A percentile compares a stretch with the other conserved stretches of the same genome.
Evolutionary conservation across 768 basidiomycete genomes (phyloP).

Genomic region (Wakefieldia striispora): DNA sequence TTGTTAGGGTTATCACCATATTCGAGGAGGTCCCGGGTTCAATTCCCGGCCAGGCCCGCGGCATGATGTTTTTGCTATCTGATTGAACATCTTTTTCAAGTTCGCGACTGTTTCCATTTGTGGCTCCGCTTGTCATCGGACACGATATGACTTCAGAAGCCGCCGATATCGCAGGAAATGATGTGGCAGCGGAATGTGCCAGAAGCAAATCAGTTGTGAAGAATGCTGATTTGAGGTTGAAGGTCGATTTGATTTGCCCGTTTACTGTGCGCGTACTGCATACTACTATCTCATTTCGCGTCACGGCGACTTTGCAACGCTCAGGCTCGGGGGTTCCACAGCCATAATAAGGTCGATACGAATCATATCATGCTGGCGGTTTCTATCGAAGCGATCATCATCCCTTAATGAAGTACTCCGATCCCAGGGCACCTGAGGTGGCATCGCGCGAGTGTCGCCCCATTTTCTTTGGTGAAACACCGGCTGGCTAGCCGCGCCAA

Average conservation of each 20-base stretch:
- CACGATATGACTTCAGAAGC: conserved; percentile 21
- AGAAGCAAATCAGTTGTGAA: conserved; percentile 12
- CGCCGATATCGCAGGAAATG: conserved; percentile 29
- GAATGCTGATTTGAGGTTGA: conserved; percentile 1
- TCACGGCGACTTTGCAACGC: conserved; percentile 36
- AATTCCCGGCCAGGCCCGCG: conserved; percentile 75
- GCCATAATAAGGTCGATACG: conserved; percentile 30
- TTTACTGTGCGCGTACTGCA: conserved; percentile 1
- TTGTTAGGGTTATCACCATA: conserved; percentile 46
- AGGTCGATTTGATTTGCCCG: conserved; percentile 24
- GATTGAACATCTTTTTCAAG: background rate
- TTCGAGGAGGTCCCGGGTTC: conserved; percentile 83
- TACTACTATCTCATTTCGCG: conserved; percentile 40
- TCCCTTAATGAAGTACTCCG: conserved; percentile 10
- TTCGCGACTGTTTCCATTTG: background rate
- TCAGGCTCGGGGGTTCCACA: conserved; percentile 23
- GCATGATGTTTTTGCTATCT: conserved; percentile 7
- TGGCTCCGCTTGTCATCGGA: conserved; percentile 3
- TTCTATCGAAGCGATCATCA: conserved; percentile 8
- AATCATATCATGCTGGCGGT: background rate
- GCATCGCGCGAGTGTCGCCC: background rate
- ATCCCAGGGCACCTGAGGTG: conserved; percentile 9
- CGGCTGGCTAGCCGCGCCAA: background rate
- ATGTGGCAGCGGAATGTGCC: conserved; percentile 25
- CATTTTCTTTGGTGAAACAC: conserved; percentile 15